These are phyloP conservation scores for Fusarium torulosum DNA, from an alignment of 2,329 filamentous ascomycete species.

Conservation along the genomic window DNA sequence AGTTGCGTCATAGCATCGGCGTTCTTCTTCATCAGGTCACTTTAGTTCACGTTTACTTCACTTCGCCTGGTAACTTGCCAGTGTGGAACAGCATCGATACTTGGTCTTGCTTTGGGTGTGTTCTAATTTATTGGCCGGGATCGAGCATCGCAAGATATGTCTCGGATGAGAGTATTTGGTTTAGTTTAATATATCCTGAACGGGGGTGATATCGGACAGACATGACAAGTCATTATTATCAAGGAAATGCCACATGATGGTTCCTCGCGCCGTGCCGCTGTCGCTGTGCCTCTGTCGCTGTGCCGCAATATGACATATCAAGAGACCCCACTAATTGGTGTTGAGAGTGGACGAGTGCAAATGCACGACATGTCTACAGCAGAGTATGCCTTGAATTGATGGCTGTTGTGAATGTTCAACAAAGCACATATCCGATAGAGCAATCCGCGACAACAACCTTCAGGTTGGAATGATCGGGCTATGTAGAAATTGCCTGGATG, in stretches of 20 bases:
- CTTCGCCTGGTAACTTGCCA: background rate
- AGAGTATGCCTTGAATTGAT: background rate
- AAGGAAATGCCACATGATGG: background rate
- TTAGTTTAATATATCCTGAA: background rate
- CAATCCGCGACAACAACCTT: background rate
- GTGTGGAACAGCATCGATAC: slow-evolving; percentile 23
- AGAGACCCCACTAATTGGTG: background rate
- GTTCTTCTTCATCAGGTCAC: slow-evolving; percentile 24
- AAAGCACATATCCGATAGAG: background rate
- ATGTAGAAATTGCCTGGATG: background rate
- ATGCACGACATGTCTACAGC: slow-evolving; percentile 7
- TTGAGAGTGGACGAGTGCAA: background rate
- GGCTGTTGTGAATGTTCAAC: background rate
- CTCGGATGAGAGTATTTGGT: background rate
- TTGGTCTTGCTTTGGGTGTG: background rate
- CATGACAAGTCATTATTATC: background rate
- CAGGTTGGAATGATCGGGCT: background rate
- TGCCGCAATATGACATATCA: slow-evolving; percentile 21
- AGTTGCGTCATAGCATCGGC: slow-evolving; percentile 48
- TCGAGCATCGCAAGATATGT: background rate
- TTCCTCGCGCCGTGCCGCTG: slow-evolving; percentile 34
- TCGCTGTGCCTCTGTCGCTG: slow-evolving; percentile 31
- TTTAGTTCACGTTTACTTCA: slow-evolving; percentile 1
- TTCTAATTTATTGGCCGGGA: background rate
- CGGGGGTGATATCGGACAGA: background rate